A percentile compares a stretch with the other conserved stretches of the same genome.
Conservation (phyloP, 1,284 basidiomycete species). For the Cryptococcus hybrid region DNA sequence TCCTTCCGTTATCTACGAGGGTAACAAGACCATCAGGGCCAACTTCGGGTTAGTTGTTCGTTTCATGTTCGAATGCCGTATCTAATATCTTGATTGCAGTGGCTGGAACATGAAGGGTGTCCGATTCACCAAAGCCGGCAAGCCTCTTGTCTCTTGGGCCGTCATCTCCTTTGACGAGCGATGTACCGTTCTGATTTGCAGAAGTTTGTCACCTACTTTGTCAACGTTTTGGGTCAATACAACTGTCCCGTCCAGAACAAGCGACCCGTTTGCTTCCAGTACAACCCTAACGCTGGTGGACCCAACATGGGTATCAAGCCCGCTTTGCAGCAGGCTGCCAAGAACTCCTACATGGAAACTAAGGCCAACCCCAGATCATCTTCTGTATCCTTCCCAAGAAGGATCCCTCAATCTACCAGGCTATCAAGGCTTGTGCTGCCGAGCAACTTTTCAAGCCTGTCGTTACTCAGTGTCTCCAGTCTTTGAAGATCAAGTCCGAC, state of each 20-base stretch:
- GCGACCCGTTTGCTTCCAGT: conserved; percentile 6
- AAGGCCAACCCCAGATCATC: conserved; percentile 45
- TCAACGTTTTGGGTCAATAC: conserved; percentile 16
- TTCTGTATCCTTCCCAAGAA: conserved; percentile 40
- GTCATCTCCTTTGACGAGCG: conserved; percentile 38
- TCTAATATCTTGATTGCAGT: conserved; percentile 1
- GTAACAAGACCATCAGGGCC: conserved; percentile 28
- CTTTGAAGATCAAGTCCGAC: conserved; percentile 42
- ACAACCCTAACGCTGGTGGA: conserved; percentile 8
- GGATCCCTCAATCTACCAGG: conserved; percentile 47
- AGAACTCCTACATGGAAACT: conserved; percentile 28
- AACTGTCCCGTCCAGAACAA: conserved; percentile 31
- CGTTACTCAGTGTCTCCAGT: conserved; percentile 48
- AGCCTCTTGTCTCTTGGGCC: conserved; percentile 46
- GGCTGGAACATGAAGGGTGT: not conserved
- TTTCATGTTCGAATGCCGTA: conserved; percentile 2
- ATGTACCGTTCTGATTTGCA: conserved; percentile 5
- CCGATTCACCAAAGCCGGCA: conserved; percentile 40
- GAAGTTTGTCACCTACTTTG: conserved; percentile 5
- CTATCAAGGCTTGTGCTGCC: conserved; percentile 47
- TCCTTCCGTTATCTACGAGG: conserved; percentile 40
- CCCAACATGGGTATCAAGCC: conserved; percentile 18
- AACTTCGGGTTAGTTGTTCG: conserved; percentile 21
- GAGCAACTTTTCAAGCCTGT: conserved; percentile 29
- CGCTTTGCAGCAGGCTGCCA: conserved; percentile 25